Evolutionary conservation across 768 basidiomycete species (phyloP).

Genomic region (Serendipita sp.): DNA sequence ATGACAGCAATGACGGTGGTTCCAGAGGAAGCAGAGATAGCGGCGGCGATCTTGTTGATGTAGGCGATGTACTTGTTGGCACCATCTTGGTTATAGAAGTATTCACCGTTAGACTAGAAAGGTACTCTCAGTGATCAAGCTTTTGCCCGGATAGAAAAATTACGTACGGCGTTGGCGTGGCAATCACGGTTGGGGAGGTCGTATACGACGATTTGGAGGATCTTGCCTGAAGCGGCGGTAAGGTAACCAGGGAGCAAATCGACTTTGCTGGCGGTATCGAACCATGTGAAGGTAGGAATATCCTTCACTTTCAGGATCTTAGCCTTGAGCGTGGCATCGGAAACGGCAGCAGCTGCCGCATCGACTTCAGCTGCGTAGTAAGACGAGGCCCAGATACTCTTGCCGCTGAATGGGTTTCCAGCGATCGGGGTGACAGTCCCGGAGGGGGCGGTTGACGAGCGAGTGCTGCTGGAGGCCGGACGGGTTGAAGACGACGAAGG

Average conservation of each 20-base stretch:
- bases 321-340: slow-evolving; percentile 32
- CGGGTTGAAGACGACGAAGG: not conserved
- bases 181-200: slow-evolving; percentile 55
- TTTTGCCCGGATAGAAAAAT: no score
- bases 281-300: slow-evolving; percentile 49
- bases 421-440: slow-evolving; percentile 24
- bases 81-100: slow-evolving; percentile 40
- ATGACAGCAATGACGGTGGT: slow-evolving; percentile 50
- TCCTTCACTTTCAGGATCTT: slow-evolving; percentile 39
- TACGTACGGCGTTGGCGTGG: slow-evolving; percentile 31
- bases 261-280: slow-evolving; percentile 41
- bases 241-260: slow-evolving; percentile 41
- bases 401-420: slow-evolving; percentile 40
- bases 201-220: slow-evolving; percentile 28
- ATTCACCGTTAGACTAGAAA: slow-evolving; percentile 42
- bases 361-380: slow-evolving; percentile 40
- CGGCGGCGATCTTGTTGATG: slow-evolving; percentile 46
- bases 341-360: slow-evolving; percentile 34
- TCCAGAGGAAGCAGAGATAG: slow-evolving; percentile 41
- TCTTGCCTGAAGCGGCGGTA: slow-evolving; percentile 34
- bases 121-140: no score
- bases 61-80: slow-evolving; percentile 40
- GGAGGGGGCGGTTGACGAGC: slow-evolving; percentile 16
- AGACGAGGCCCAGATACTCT: slow-evolving; percentile 37
- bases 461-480: not conserved